Evolutionary conservation across 1,284 basidiomycete genomes (phyloP).

Genomic region (Meira miltonrushii): DNA sequence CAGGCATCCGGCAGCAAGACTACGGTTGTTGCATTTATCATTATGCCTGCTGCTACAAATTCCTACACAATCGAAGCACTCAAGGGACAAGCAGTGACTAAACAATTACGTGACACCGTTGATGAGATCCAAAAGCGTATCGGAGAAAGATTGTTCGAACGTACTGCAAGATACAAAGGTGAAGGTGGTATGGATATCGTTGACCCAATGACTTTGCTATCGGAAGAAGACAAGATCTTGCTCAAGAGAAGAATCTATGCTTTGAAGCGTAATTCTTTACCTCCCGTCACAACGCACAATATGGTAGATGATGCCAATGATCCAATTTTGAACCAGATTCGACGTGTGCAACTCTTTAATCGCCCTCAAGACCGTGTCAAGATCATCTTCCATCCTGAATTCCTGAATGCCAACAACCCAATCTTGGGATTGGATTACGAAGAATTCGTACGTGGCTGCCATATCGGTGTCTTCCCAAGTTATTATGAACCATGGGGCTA

Average conservation of each 20-base stretch:
- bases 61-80: slow-evolving; percentile 96
- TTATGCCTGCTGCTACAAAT: slow-evolving; percentile 93
- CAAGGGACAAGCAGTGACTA: slow-evolving; percentile 96
- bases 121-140: slow-evolving; percentile 84
- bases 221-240: slow-evolving; percentile 86
- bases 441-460: slow-evolving; percentile 95
- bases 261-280: slow-evolving; percentile 84
- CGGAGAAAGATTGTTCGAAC: slow-evolving; percentile 84
- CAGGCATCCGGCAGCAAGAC: slow-evolving; percentile 72
- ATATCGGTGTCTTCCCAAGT: slow-evolving; percentile 94
- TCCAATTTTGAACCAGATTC: slow-evolving; percentile 89
- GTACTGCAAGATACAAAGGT: slow-evolving; percentile 83
- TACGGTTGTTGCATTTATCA: slow-evolving; percentile 95
- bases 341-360: slow-evolving; percentile 89
- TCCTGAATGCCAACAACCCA: slow-evolving; percentile 94
- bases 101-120: slow-evolving; percentile 89
- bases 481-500: slow-evolving; percentile 89
- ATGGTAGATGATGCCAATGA: slow-evolving; percentile 89
- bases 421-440: slow-evolving; percentile 96
- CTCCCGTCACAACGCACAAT: slow-evolving; percentile 93
- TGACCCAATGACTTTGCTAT: slow-evolving; percentile 62
- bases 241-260: slow-evolving; percentile 95
- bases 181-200: slow-evolving; percentile 36
- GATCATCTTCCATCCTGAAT: slow-evolving; percentile 97
- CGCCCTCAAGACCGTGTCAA: slow-evolving; percentile 76